Evolutionary conservation across 2,329 filamentous ascomycete genomes (phyloP), one percentile per base, ranked within the genome.

Genomic region (Cladophialophora carrionii): DNA sequence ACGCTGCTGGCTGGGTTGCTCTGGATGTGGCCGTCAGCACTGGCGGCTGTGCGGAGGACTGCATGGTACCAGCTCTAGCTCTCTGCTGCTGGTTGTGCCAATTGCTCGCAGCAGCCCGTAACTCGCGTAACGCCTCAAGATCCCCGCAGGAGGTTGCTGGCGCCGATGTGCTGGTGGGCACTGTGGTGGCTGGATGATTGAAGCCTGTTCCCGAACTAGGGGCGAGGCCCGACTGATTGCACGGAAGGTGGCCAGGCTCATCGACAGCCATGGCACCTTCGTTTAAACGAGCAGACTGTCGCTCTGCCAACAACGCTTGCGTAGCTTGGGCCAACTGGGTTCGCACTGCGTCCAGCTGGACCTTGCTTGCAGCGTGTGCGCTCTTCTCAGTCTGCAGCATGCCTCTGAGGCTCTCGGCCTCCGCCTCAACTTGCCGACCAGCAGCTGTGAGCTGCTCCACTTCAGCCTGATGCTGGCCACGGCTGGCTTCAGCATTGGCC

Each of bases 21-120:
- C 37, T 17, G 14, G 37, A 6, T 17, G 37, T 20, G 14, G 37
- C 17, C 17, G 37, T 43, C 37, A 7, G 37, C n/a, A n/a, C 37
- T n/a, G 37, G 37, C 17, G 37, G 37, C 37, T 43, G 37, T n/a
- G 37, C 37, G n/a, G 37, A 43, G 5, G 37, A n/a, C 14, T 41
- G 34, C 37, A 43, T 43, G 37, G 37, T 14, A 43, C 37, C 17
- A 2, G 37, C 14, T 43, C 37, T 43, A 7, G 37, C 37, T 43
- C 37, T 43, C 37, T 43, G 37, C 37, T 43, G 37, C 37, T 43
- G 37, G 37, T 43, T 43, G 37, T 43, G 37, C 37, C 37, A 43
- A 7, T 43, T 43, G 37, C 14, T 3, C 5, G 37, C 37, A 43
- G 17, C 6, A 7, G 14, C 37, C 37, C 17, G n/a, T 6, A 43